Conservation (phyloP, 495 filamentous ascomycete species). For the Pyronema omphalodes region DNA sequence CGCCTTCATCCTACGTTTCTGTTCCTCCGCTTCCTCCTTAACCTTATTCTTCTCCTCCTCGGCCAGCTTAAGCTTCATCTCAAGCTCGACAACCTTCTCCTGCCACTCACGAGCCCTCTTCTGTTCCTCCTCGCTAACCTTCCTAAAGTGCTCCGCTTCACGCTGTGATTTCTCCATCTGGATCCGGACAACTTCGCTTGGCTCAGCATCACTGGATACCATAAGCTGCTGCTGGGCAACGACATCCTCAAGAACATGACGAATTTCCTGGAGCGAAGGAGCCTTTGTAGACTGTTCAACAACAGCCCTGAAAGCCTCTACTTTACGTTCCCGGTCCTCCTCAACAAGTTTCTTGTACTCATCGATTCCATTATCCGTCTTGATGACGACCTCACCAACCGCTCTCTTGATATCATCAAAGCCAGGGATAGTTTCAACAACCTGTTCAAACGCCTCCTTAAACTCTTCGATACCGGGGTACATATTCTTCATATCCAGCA, state of each 20-base stretch:
- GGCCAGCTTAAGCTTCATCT: conserved; percentile 20
- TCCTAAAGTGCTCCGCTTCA: background rate
- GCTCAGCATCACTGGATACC: conserved; percentile 8
- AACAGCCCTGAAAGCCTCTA: conserved; percentile 10
- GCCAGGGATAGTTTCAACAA: background rate
- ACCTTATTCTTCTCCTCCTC: conserved; percentile 19
- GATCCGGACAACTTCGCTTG: conserved; percentile 14
- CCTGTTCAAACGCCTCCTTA: conserved; percentile 1
- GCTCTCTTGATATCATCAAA: conserved; percentile 10
- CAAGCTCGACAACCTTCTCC: conserved; percentile 18
- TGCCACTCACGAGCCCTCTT: conserved; percentile 15
- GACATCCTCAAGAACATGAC: conserved; percentile 17
- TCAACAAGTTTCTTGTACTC: conserved; percentile 10
- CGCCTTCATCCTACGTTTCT: conserved; percentile 18
- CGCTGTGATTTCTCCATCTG: conserved; percentile 9
- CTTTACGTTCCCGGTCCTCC: conserved; percentile 9
- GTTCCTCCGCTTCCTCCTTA: conserved; percentile 19
- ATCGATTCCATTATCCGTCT: conserved; percentile 5
- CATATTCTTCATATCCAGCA: conserved; percentile 9
- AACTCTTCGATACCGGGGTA: conserved; percentile 17
- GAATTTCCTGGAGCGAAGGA: conserved; percentile 16
- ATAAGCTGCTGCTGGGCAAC: conserved; percentile 16
- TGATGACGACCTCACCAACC: background rate
- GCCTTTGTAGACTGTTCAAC: conserved; percentile 9
- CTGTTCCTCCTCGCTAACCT: conserved; percentile 15